Base-by-base conservation (phyloP, 495 filamentous ascomycete species). In the Cercophora samala region DNA sequence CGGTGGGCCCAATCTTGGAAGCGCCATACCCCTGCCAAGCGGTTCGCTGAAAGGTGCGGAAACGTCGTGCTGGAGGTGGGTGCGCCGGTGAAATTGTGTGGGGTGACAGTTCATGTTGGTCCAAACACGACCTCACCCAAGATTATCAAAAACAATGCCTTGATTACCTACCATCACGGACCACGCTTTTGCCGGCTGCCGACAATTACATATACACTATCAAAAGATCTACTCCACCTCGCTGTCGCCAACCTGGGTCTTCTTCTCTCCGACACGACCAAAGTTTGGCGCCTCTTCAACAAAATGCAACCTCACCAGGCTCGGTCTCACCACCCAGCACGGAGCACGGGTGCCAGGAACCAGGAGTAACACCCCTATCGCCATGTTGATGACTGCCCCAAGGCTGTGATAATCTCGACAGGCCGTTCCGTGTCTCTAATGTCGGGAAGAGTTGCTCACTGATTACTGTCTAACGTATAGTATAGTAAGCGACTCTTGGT, bases 1-100 rank as follows among this genome's bases (percentile, higher is more conserved):
- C 26, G 62, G 46, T 62, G 73, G 73, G 51, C 67, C 64, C 51
- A 70, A 74, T 73, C 70, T 74, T 58, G 55, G 32, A 65, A 60
- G 62, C 65, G 67, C 69, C 64, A 53, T 60, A 56, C 54, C 24
- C 63, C 64, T 55, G 25, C 52, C 2, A 46, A 46, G 37, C 37
- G 37, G 46, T 46, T 32, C 37, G 37, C 13, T 46, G 37, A 46
- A 46, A 46, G 37, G 37, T 46, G 37, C 13, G 15, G 37, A 46
- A 46, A 46, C 37, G 37, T 46, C 37, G 37, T 46, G 37, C 37
- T 46, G 37, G 37, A 46, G 8, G 37, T 46, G 37, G 37, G 15
- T 46, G 37, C 9, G 13, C 37, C 37, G 37, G 37, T 3, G 37
- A 46, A 46, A 46, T 46, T 46, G 37, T 46, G 37, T 46, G 37